These are phyloP conservation scores for Deakozyma indianensis DNA, from an alignment of 805 yeast genomes.

Conservation along the genomic window DNA sequence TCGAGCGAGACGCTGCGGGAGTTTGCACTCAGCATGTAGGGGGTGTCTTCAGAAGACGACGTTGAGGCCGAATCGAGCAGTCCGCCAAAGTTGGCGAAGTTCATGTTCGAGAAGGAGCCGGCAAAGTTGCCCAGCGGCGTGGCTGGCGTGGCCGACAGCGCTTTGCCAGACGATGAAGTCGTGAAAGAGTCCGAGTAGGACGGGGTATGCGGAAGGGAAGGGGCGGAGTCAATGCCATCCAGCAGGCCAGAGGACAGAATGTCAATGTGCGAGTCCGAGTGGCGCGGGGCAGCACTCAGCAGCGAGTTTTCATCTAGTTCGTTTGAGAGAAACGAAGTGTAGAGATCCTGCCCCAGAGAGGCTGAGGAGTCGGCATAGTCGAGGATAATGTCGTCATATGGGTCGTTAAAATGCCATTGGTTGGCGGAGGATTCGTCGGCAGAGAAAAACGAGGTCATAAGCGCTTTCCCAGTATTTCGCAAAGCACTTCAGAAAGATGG, in stretches of 20 bases:
- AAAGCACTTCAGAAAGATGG: too few relatives aligned
- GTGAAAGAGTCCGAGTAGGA: neutral
- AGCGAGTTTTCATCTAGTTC: too few relatives aligned
- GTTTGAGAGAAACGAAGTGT: too few relatives aligned
- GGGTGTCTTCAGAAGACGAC: neutral
- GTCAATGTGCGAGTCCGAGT: too few relatives aligned
- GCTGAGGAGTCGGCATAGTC: too few relatives aligned
- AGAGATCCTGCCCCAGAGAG: too few relatives aligned
- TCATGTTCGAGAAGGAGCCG: neutral
- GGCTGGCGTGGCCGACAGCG: neutral
- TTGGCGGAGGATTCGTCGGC: neutral
- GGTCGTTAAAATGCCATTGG: too few relatives aligned
- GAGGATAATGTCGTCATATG: too few relatives aligned
- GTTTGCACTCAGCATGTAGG: neutral
- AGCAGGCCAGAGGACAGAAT: neutral
- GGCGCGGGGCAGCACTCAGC: too few relatives aligned
- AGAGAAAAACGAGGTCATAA: neutral
- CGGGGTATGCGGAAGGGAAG: neutral
- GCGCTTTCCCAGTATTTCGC: too few relatives aligned
- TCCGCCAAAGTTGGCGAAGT: neutral
- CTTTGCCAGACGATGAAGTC: neutral
- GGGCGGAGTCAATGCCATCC: neutral
- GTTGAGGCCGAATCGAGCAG: neutral
- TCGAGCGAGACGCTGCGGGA: neutral
- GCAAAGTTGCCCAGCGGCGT: neutral